These are phyloP conservation scores for Calamus simplicifolius DNA, from an alignment of 176 grass and related monocot species.

Conservation along the genomic window DNA sequence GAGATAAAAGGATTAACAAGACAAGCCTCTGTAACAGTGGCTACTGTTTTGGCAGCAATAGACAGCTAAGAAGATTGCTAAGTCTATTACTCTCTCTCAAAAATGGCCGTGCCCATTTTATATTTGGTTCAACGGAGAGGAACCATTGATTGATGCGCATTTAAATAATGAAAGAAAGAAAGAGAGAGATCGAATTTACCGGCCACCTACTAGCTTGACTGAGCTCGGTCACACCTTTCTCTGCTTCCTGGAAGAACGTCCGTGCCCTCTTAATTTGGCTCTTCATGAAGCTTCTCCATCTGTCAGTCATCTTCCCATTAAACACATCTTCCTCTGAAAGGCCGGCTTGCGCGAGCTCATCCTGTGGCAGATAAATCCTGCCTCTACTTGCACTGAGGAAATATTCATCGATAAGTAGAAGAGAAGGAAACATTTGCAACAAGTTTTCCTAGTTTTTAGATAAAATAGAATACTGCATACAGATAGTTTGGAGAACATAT, in stretches of 20 bases:
- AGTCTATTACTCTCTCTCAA: too few relatives aligned
- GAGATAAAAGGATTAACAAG: too few relatives aligned
- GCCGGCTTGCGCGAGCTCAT: slow-evolving; percentile 62
- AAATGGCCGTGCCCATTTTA: too few relatives aligned
- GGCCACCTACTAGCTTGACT: slow-evolving; percentile 89
- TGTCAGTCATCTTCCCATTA: slow-evolving; percentile 44
- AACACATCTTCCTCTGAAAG: slow-evolving; percentile 84
- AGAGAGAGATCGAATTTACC: slow-evolving; percentile 23
- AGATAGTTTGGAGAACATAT: too few relatives aligned
- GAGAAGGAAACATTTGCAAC: too few relatives aligned
- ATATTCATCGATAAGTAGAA: not conserved
- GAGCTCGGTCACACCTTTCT: slow-evolving; percentile 63
- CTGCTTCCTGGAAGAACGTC: slow-evolving; percentile 58
- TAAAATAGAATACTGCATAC: too few relatives aligned
- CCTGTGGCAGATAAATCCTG: slow-evolving; percentile 71
- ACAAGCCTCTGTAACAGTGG: too few relatives aligned
- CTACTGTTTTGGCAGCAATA: too few relatives aligned
- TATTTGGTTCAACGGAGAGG: too few relatives aligned
- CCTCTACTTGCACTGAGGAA: slow-evolving; percentile 57
- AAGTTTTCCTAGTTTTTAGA: too few relatives aligned
- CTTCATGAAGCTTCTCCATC: slow-evolving; percentile 75
- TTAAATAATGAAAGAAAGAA: not conserved
- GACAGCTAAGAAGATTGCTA: too few relatives aligned
- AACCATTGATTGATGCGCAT: not conserved
- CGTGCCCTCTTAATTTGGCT: slow-evolving; percentile 61